phyloP scores from a whole-genome alignment of 75 land plant species.

The Chamaecyparis obtusa region DNA sequence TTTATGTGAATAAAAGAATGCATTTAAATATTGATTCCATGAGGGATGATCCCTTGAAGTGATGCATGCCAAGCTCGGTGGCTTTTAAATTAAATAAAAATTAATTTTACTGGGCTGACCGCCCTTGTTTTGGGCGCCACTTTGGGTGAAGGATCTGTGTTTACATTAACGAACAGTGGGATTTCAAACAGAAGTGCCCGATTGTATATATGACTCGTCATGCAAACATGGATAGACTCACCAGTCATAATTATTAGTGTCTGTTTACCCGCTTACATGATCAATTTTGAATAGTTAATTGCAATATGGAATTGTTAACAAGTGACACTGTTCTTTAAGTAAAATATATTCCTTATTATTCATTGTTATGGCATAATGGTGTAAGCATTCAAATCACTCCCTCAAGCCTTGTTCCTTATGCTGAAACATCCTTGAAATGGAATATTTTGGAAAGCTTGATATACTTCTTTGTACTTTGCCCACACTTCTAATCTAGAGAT shows the following conservation, averaged over 20 bases:
- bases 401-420: neutral
- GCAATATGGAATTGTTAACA: neutral
- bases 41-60: too few relatives aligned
- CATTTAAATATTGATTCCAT: too few relatives aligned
- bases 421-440: neutral
- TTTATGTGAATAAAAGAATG: too few relatives aligned
- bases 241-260: neutral
- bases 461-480: neutral
- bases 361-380: neutral
- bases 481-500: neutral
- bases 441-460: neutral
- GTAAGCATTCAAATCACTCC: neutral
- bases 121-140: too few relatives aligned
- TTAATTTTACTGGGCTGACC: too few relatives aligned
- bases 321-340: neutral
- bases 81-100: too few relatives aligned
- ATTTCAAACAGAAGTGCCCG: neutral
- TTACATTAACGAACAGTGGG: neutral
- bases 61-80: too few relatives aligned
- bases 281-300: neutral
- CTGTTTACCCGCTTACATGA: neutral
- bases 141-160: neutral
- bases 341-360: neutral
- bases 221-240: neutral
- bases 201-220: neutral